Evolutionary conservation across 2,329 filamentous ascomycete species (phyloP), one percentile per base, ranked within the genome.

Genomic region (Aspergillus fischeri): DNA sequence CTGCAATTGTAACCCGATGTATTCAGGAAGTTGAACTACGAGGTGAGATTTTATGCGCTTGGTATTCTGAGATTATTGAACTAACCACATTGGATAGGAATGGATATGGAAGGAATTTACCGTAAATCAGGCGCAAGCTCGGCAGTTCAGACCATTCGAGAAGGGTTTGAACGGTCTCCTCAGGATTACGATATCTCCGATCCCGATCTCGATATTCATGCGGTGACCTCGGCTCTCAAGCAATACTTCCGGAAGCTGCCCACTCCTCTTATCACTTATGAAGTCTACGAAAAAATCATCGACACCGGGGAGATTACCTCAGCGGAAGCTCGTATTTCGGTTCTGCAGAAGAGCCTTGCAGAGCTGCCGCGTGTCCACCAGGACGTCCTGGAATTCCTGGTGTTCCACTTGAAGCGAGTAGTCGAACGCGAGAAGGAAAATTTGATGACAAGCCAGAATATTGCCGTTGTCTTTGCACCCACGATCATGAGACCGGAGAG

Each of bases 101-200:
- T 99, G 91, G 92, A 97, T 67, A 85, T 95, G 65, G 94, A 97
- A 77, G 94, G 94, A 61, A 96, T 99, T 66, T 99, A 99, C 78
- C 87, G 94, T 69, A 99, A 99, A 81, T 96, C 92, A 52, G 94
- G 94, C 56, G 94, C 92, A 64, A 92, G 89, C 67, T 91, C 90
- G 8, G 91, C 95, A 73, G 89, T 96, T 71, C 95, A 96, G 73
- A 82, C 85, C 68, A 90, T 99, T 65, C 91, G 93, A 69, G 90
- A 92, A 64, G 92, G 92, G 11, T 97, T 99, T 71, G 92, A 97
- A 73, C 88, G 87, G 73, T 88, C 85, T 54, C 74, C 74, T n/a
- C 69, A 71, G 58, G 90, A 93, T 69, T 94, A 86, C 70, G 93
- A 97, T 71, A 95, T 99, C 57, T 95, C 92, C 3, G 94, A 97